phyloP scores from a whole-genome alignment of 306 rosid species.

The Dryas drummondii region DNA sequence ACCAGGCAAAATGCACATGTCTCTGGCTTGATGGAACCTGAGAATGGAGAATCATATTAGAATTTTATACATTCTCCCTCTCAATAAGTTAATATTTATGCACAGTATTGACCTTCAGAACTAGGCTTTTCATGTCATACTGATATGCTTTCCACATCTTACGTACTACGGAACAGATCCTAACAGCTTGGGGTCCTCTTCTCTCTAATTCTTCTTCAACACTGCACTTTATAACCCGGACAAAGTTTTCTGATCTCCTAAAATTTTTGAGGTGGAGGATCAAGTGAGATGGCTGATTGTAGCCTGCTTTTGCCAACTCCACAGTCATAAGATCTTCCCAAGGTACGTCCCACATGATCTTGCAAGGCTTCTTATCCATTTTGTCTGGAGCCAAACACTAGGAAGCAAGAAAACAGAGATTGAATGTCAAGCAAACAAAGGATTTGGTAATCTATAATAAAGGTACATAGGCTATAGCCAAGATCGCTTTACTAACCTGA shows the following conservation, averaged over 20 bases:
- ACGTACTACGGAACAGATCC: conserved; percentile 64
- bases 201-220: conserved; percentile 55
- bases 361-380: conserved; percentile 90
- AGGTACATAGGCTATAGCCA: not conserved
- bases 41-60: conserved; percentile 34
- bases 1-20: conserved; percentile 77
- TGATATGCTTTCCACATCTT: conserved; percentile 80
- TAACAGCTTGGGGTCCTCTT: conserved; percentile 78
- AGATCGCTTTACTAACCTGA: conserved; percentile 61
- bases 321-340: conserved; percentile 94
- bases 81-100: conserved; percentile 21
- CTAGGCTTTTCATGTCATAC: conserved; percentile 59
- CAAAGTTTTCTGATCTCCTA: conserved; percentile 80
- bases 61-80: conserved; percentile 21
- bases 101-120: conserved; percentile 59
- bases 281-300: conserved; percentile 74
- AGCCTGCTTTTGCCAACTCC: conserved; percentile 84
- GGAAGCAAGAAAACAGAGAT: conserved; percentile 20
- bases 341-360: conserved; percentile 91
- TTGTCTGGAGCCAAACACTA: conserved; percentile 84
- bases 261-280: conserved; percentile 88
- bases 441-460: conserved; percentile 5
- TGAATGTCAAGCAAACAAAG: conserved; percentile 36
- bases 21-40: conserved; percentile 99
- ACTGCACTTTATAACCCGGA: conserved; percentile 66